Evolutionary conservation across 2,329 filamentous ascomycete genomes (phyloP), one percentile per base, ranked within the genome.

Genomic region (Rhynchosporium secalis): DNA sequence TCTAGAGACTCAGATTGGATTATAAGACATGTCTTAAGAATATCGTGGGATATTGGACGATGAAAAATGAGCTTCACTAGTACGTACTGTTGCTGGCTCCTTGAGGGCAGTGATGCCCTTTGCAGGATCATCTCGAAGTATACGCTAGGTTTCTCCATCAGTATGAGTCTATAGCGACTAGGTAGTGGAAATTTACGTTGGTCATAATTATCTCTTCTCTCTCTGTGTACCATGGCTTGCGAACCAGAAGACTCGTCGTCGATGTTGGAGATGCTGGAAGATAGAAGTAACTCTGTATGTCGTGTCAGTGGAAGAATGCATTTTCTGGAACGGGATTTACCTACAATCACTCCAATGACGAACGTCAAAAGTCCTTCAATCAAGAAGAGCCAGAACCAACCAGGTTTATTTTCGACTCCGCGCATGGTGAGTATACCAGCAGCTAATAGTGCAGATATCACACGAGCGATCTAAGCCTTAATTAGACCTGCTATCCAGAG

Each of bases 191-290:
- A 36, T 36, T 36, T 36, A 36, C 33, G 67, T 87, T 88, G 36
- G 88, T 83, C 63, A 87, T 80, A 67, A 88, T 88, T 57, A 77
- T 77, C 68, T 88, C 84, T 62, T 87, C 86, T 1, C 62, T 64
- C 33, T 36, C 33, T 36, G 33, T 36, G 33, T 36, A 36, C 33
- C 33, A 36, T 10, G 33, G 4, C 4, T 26, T 20, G n/a, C 20
- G 7, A 12, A 52, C 36, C 36, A 52, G 48, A 6, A 38, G 3
- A 20, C 20, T 26, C 9, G 6, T 38, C 8, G 20, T 3, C 7
- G n/a, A 8, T 1, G 7, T 38, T 7, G 6, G 33, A 20, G 15
- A 8, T 7, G n/a, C n/a, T 20, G 5, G 33, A 6, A n/a, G 13
- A 9, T 52, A 52, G 33, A 36, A 36, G 9, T 36, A 36, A 36